Base-by-base conservation (phyloP, 2,329 filamentous ascomycete genomes). In the Mariannaea elegans region DNA sequence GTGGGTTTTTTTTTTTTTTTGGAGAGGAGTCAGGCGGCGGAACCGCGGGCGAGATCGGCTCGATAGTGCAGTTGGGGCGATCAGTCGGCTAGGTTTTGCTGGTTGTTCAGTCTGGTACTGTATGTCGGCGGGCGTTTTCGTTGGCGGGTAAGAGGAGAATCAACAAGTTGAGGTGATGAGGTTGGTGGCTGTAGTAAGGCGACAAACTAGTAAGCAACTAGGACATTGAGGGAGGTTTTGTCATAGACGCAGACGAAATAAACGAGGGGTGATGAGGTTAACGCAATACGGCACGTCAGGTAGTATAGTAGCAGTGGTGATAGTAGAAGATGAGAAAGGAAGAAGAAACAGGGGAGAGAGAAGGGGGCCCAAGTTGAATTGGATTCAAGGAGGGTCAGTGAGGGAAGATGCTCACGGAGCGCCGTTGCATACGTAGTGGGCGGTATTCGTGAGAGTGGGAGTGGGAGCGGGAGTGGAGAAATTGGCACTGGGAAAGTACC, bases 1-100 rank as follows among this genome's bases (percentile, higher is more conserved):
- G 65, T 63, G 65, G 63, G 66, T 64, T 68, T 63, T n/a, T n/a
- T n/a, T n/a, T n/a, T n/a, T n/a, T n/a, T n/a, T 60, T 61, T 57
- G 52, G 56, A 61, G 65, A 66, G 62, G 63, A 41, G 64, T n/a
- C n/a, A n/a, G 65, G 53, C 66, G 63, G 63, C 66, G 66, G 44
- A 60, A 66, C 48, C 55, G 65, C 56, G 56, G 66, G 63, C 65
- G 53, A 69, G 65, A 62, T 66, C 65, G 65, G 59, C 45, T 54
- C 56, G 55, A 61, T 59, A 50, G 61, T 49, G 54, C 56, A 67
- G 44, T 56, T 59, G 56, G 42, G 59, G 60, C 38, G 53, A 64
- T 63, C 56, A 56, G 52, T 61, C 48, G 62, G 52, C 48, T 57
- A 56, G 42, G 18, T 56, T 41, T 41, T 61, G 13, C 6, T 54